Evolutionary conservation across 257 asterid species (phyloP).

Genomic region (Salvia splendens): DNA sequence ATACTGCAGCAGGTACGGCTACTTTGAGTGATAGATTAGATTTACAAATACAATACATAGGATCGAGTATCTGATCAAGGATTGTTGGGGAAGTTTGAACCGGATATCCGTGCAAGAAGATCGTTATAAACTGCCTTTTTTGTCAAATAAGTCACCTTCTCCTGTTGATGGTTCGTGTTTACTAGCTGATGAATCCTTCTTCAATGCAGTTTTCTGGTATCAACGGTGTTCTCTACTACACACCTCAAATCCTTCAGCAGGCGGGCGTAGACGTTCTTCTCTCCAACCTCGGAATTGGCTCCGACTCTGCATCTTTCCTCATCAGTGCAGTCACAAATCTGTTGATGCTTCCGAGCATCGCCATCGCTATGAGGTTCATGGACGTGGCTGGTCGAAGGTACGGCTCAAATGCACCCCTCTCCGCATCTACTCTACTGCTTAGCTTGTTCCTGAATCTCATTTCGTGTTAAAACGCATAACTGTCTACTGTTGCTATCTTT

Average conservation of each 20-base stretch:
- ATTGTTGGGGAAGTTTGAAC: neutral
- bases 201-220: constrained; percentile 80
- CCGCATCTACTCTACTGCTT: neutral
- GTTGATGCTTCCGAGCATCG: constrained; percentile 67
- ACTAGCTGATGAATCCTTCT: neutral
- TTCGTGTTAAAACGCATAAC: neutral
- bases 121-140: neutral
- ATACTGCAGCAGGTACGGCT: constrained; percentile 70
- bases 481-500: constrained; percentile 10
- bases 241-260: constrained; percentile 91
- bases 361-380: constrained; percentile 91
- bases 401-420: neutral
- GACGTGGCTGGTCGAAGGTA: constrained; percentile 91
- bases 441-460: neutral
- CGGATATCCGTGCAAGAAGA: neutral
- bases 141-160: neutral
- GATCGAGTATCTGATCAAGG: neutral
- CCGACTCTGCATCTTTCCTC: constrained; percentile 80
- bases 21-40: neutral
- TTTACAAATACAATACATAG: neutral
- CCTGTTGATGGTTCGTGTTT: neutral
- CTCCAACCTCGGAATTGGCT: constrained; percentile 67
- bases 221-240: constrained; percentile 91
- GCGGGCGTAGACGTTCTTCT: constrained; percentile 90
- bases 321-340: constrained; percentile 58